A percentile compares a stretch with the other conserved stretches of the same genome.
Evolutionary conservation across 1,284 basidiomycete genomes (phyloP).

Genomic region (Cryptococcus sp.): DNA sequence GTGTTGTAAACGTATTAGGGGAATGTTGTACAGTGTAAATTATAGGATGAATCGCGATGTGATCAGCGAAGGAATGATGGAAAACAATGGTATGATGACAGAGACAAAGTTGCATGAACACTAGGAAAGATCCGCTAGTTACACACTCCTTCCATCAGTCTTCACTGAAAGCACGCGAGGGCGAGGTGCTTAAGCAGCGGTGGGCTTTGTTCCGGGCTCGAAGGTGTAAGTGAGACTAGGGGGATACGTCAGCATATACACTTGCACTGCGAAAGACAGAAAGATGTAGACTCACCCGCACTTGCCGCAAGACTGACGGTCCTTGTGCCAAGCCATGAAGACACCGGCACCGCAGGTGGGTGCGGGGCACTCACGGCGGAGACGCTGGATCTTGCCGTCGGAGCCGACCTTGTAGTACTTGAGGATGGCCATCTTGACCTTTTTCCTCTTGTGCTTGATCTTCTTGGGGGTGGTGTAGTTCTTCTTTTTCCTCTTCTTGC

Average conservation of each 20-base stretch:
- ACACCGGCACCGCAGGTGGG: slow-evolving; percentile 92
- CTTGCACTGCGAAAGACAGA: too few relatives aligned
- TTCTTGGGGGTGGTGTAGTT: slow-evolving; percentile 99
- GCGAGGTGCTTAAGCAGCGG: slow-evolving; percentile 34
- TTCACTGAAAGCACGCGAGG: too few relatives aligned
- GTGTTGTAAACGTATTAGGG: too few relatives aligned
- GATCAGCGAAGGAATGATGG: too few relatives aligned
- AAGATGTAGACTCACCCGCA: slow-evolving; percentile 59
- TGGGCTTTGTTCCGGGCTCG: slow-evolving; percentile 58
- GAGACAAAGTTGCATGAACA: too few relatives aligned
- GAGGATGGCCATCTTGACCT: slow-evolving; percentile 98
- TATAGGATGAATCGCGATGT: too few relatives aligned
- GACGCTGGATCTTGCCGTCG: slow-evolving; percentile 98
- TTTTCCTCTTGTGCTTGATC: slow-evolving; percentile 99
- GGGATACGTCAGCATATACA: slow-evolving; percentile 4
- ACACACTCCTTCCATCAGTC: too few relatives aligned
- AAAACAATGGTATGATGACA: too few relatives aligned
- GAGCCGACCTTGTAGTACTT: slow-evolving; percentile 99
- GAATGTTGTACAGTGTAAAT: too few relatives aligned
- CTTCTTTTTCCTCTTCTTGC: slow-evolving; percentile 99
- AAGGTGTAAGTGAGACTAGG: slow-evolving; percentile 76
- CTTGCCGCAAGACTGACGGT: slow-evolving; percentile 95
- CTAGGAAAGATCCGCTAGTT: too few relatives aligned
- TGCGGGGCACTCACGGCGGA: slow-evolving; percentile 82
- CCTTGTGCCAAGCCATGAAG: slow-evolving; percentile 95